Base-by-base conservation (phyloP, 2,329 filamentous ascomycete genomes). In the Fusarium denticulatum region DNA sequence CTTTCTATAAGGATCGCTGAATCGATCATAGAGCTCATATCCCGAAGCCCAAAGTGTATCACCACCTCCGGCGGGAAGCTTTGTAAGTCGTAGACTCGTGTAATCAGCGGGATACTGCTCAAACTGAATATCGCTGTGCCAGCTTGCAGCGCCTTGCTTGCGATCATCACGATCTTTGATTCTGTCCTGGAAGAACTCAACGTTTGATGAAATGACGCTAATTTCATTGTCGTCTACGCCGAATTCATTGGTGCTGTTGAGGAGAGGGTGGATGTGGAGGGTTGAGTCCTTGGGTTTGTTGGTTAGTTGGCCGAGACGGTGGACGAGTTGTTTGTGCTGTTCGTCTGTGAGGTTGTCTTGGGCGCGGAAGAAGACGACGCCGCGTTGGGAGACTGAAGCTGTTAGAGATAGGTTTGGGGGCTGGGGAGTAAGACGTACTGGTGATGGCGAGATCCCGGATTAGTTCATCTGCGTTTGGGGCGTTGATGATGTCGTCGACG, bases 321-420 rank as follows among this genome's bases (percentile, higher is more conserved):
- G 84, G 39, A 89, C 87, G 1, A 93, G 81, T 30, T 86, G 80
- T 80, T 92, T 92, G 75, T 91, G 89, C 11, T 90, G 83, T 0
- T 88, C 87, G 72, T 91, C 86, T 72, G 84, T 85, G 11, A 91
- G 80, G 70, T 86, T 84, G 75, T 89, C 82, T 69, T 92, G 90
- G 15, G 85, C 83, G 20, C 90, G 87, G 79, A 92, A 90, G 80
- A 92, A 91, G 45, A 92, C 89, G 5, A 92, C 90, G 4, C 89
- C 89, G 20, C 90, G 85, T 70, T 88, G 86, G 3, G 90, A 90
- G 70, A 91, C 89, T 90, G 15, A 0, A 3, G 0, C 1, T 53
- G n/a, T 53, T 42, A 65, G 46, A 12, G 5, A 22, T 26, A n/a
- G 20, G 3, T 15, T 18, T 32, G 28, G 22, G 22, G 24, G 15